Base-by-base conservation (phyloP, 2,329 filamentous ascomycete species). In the Hypoxylon sp. region DNA sequence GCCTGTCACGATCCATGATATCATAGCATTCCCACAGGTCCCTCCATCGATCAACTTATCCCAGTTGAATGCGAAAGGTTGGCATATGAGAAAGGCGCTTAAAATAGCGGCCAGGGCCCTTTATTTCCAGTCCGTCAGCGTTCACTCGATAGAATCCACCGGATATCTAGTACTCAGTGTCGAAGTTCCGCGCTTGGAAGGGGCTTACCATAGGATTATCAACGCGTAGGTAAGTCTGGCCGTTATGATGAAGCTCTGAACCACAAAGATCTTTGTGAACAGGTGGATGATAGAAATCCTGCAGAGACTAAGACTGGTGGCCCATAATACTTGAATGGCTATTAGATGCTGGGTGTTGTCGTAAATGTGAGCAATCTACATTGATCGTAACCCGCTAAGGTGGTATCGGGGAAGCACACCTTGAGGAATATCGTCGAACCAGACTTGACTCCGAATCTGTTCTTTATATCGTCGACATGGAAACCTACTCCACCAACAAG, bases 11-110 rank as follows among this genome's bases (percentile, higher is more conserved):
- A 75, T 70, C 66, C 75, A 80, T 4, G 73, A 76, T 30, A 75
- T 42, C 6, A 74, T 72, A 53, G 76, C 72, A 71, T 78, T 75
- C 25, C 77, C 77, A 61, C 77, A 82, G 5, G 72, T 67, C 13
- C 80, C 77, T 20, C 73, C 77, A 10, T 72, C 74, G 44, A 78
- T 77, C 14, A 70, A 64, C 31, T 69, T 76, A 60, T 81, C 70
- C 80, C 80, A 82, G 51, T 76, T 79, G 54, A 76, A 77, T 7
- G 76, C 73, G 31, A 82, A 73, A 1, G 81, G 81, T n/a, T 62
- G 74, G 68, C 80, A 82, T 54, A 81, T 78, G 40, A 81, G 72
- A 64, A 76, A 72, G 7, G 76, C 73, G 20, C 71, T 73, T 14
- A 80, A 55, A 50, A 80, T 73, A 11, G 75, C 74, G n/a, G 72